phyloP scores from a whole-genome alignment of 768 basidiomycete species.

The Mycena albidolilacea region DNA sequence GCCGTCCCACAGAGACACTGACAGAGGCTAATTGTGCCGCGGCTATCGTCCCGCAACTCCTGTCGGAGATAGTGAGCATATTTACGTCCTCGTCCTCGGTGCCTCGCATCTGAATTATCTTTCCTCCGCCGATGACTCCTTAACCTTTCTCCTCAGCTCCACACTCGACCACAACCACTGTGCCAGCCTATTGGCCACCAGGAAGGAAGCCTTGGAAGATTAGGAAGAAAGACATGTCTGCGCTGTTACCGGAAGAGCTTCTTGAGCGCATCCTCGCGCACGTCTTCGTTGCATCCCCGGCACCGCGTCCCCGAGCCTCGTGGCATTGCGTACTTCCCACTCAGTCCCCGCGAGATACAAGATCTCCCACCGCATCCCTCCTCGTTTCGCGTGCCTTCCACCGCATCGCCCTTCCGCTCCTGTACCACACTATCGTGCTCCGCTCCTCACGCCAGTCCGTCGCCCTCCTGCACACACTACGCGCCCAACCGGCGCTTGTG shows the following conservation, averaged over 20 bases:
- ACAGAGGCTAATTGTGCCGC: too few species aligned
- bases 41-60: too few species aligned
- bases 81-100: too few species aligned
- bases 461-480: slow-evolving; percentile 57
- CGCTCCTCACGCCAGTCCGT: slow-evolving; percentile 56
- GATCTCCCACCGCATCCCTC: slow-evolving; percentile 53
- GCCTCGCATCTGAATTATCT: too few species aligned
- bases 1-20: too few species aligned
- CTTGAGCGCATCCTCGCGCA: slow-evolving; percentile 62
- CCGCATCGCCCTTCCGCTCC: slow-evolving; percentile 66
- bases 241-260: slow-evolving; percentile 52
- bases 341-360: slow-evolving; percentile 21
- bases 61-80: too few species aligned
- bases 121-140: too few species aligned
- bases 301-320: slow-evolving; percentile 41
- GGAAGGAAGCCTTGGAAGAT: too few species aligned
- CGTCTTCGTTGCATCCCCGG: slow-evolving; percentile 43
- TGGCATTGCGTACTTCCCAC: slow-evolving; percentile 40
- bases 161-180: too few species aligned
- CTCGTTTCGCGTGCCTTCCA: slow-evolving; percentile 67
- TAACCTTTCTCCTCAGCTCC: too few species aligned
- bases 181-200: too few species aligned
- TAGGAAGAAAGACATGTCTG: too few species aligned
- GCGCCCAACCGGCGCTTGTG: slow-evolving; percentile 54
- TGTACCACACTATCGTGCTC: slow-evolving; percentile 69